Percentiles rank a stretch among this genome's conserved stretches.
These are phyloP conservation scores for Bonia amplexicaulis DNA, from an alignment of 176 grass and related monocot genomes.

Conservation along the genomic window DNA sequence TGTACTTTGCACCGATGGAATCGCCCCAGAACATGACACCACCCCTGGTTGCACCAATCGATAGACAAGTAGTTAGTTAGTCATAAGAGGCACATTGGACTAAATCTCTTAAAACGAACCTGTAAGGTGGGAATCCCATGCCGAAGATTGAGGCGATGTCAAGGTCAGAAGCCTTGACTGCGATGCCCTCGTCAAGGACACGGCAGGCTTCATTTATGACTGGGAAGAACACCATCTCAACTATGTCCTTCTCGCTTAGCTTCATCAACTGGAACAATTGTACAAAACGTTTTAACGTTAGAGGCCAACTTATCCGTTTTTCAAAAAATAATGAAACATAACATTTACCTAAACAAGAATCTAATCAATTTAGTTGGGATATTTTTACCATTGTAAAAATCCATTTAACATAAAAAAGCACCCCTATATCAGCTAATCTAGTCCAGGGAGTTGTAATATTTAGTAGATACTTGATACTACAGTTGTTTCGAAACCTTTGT, in stretches of 20 bases:
- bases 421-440: neutral
- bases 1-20: conserved; percentile 69
- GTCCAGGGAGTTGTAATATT: neutral
- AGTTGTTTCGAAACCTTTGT: neutral
- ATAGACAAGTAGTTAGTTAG: neutral
- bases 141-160: conserved; percentile 86
- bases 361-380: neutral
- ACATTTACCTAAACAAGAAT: neutral
- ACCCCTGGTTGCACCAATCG: conserved; percentile 44
- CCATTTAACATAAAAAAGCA: neutral
- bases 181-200: conserved; percentile 77
- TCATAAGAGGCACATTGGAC: neutral
- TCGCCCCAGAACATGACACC: conserved; percentile 90
- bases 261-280: conserved; percentile 62
- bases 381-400: neutral
- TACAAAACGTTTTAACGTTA: conserved; percentile 14
- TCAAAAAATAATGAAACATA: neutral
- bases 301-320: neutral
- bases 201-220: conserved; percentile 91
- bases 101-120: conserved; percentile 26
- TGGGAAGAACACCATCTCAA: conserved; percentile 81
- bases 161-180: conserved; percentile 83
- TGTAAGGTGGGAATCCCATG: conserved; percentile 93
- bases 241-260: conserved; percentile 74
- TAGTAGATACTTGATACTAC: neutral